These are phyloP conservation scores for Syzygium aqueum DNA, from an alignment of 345 rosid species.

Conservation along the genomic window DNA sequence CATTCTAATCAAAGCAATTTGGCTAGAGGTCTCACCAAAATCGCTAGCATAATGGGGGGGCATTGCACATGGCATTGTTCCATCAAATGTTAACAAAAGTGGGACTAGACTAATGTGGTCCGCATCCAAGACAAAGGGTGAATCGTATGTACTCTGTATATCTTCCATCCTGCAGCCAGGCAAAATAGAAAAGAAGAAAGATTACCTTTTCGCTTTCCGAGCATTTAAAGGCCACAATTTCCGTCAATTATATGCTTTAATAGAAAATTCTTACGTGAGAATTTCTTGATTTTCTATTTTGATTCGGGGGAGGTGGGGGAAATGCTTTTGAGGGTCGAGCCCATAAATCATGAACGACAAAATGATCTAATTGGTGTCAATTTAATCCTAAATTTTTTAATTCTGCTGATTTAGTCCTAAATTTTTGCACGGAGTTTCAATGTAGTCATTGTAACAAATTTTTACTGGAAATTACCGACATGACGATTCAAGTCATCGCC, in stretches of 20 bases:
- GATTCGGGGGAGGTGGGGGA: neutral
- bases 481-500: too few relatives aligned
- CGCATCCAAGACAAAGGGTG: neutral
- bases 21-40: neutral
- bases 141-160: neutral
- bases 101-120: neutral
- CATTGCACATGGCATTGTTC: neutral
- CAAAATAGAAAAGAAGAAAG: neutral
- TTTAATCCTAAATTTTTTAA: rapidly evolving
- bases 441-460: neutral
- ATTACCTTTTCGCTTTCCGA: neutral
- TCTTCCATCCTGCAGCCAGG: neutral
- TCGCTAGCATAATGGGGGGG: neutral
- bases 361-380: neutral
- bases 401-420: neutral
- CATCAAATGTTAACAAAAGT: neutral
- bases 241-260: neutral
- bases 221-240: neutral
- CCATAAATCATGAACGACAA: neutral
- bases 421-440: neutral
- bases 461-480: neutral
- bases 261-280: neutral
- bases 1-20: neutral
- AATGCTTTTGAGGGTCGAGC: neutral
- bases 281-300: neutral